A percentile compares a stretch with the other conserved stretches of the same genome.
Evolutionary conservation across 129 eudicot genomes (phyloP).

Genomic region (Heracleum sosnowskyi): DNA sequence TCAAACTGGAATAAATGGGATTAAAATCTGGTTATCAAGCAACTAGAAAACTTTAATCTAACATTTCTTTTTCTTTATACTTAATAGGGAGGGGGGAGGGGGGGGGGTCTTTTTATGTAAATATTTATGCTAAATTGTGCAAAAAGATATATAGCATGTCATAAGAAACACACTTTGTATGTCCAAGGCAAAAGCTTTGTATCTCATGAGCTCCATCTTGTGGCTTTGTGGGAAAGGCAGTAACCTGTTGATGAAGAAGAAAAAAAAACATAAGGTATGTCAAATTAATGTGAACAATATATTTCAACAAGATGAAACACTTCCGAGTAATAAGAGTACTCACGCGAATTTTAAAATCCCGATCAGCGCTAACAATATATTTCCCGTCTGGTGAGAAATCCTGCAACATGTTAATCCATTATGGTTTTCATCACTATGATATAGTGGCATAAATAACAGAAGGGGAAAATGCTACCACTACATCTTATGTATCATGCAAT

Average conservation of each 20-base stretch:
- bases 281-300: not conserved
- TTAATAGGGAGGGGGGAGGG: not conserved
- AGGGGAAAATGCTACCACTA: not conserved
- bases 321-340: not conserved
- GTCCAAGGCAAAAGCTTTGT: conserved; percentile 93
- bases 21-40: not conserved
- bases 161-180: conserved; percentile 57
- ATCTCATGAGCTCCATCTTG: conserved; percentile 90
- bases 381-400: conserved; percentile 82
- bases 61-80: not conserved
- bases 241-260: conserved; percentile 46
- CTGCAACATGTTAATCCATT: conserved; percentile 34
- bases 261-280: not conserved
- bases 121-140: not conserved
- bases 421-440: not conserved
- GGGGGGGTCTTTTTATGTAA: not conserved
- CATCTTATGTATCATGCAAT: not conserved
- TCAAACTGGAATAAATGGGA: conserved; percentile 4
- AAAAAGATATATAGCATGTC: not conserved
- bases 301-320: not conserved
- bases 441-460: not conserved
- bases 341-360: conserved; percentile 99
- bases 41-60: not conserved
- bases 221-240: conserved; percentile 67
- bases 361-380: conserved; percentile 81